Evolutionary conservation across 1,284 basidiomycete species (phyloP).

Genomic region (Ceratobasidium sp.): DNA sequence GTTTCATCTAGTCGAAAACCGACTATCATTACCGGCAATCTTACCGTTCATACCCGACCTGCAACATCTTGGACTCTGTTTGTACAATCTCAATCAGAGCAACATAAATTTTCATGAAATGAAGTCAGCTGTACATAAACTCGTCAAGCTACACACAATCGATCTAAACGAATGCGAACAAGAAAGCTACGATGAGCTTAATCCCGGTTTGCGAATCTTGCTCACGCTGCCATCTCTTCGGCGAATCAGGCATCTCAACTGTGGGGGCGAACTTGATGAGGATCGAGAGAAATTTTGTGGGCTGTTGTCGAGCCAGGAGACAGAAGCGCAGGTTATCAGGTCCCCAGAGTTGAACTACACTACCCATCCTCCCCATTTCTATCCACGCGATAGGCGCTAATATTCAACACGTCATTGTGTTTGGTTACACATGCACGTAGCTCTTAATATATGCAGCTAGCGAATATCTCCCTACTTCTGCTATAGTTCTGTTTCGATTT

Average conservation of each 20-base stretch:
- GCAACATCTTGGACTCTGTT: neutral
- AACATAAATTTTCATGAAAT: neutral
- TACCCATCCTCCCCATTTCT: neutral
- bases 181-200: neutral
- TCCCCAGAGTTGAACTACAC: neutral
- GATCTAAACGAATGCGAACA: neutral
- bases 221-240: conserved; percentile 5
- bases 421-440: no score
- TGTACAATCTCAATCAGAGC: neutral
- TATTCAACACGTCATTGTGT: no score
- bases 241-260: neutral
- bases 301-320: neutral
- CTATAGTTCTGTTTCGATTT: no score
- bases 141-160: neutral
- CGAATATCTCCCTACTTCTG: no score
- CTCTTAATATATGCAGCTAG: no score
- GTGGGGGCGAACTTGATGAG: neutral
- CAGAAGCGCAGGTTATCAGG: neutral
- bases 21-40: neutral
- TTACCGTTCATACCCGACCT: neutral
- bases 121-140: neutral
- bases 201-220: neutral
- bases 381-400: no score
- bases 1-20: neutral
- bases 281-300: neutral